A percentile compares a stretch with the other conserved stretches of the same genome.
Evolutionary conservation across 345 rosid species (phyloP).

Genomic region (Abelmoschus esculentus): DNA sequence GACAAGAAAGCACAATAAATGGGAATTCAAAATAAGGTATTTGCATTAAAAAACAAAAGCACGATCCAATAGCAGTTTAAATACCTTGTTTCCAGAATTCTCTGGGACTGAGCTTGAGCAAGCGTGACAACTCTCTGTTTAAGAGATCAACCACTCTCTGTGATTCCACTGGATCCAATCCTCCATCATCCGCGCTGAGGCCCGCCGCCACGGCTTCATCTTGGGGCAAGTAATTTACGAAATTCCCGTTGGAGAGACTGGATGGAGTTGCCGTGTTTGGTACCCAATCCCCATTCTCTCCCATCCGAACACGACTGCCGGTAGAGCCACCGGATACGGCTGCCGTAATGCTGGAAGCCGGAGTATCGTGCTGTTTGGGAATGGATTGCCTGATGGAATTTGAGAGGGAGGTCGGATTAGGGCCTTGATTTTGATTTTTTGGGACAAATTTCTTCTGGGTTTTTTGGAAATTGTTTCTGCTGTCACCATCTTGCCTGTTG

Average conservation of each 20-base stretch:
- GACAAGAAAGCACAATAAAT: slow-evolving; percentile 10
- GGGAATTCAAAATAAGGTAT: background rate
- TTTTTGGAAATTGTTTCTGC: slow-evolving; percentile 28
- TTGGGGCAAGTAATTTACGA: slow-evolving; percentile 84
- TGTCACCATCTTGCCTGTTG: slow-evolving; percentile 23
- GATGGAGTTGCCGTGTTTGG: slow-evolving; percentile 18
- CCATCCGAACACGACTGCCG: slow-evolving; percentile 32
- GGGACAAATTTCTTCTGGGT: slow-evolving; percentile 44
- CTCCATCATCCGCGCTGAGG: slow-evolving; percentile 66
- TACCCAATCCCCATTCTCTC: slow-evolving; percentile 38
- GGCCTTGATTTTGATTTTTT: slow-evolving; percentile 23
- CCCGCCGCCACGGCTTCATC: slow-evolving; percentile 95
- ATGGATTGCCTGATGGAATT: slow-evolving; percentile 50
- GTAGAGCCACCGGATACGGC: slow-evolving; percentile 16
- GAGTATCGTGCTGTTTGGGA: slow-evolving; percentile 22
- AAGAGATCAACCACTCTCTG: slow-evolving; percentile 91
- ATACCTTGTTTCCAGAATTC: slow-evolving; percentile 86
- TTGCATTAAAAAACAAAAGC: background rate
- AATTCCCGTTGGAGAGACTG: slow-evolving; percentile 37
- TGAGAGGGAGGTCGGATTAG: slow-evolving; percentile 44
- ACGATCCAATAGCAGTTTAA: background rate
- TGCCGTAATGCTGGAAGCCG: slow-evolving; percentile 9
- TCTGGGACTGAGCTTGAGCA: slow-evolving; percentile 73
- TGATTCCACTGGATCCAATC: slow-evolving; percentile 83
- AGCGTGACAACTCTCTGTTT: slow-evolving; percentile 67